phyloP scores from a whole-genome alignment of 306 rosid species.

The Lathyrus tuberosus region DNA sequence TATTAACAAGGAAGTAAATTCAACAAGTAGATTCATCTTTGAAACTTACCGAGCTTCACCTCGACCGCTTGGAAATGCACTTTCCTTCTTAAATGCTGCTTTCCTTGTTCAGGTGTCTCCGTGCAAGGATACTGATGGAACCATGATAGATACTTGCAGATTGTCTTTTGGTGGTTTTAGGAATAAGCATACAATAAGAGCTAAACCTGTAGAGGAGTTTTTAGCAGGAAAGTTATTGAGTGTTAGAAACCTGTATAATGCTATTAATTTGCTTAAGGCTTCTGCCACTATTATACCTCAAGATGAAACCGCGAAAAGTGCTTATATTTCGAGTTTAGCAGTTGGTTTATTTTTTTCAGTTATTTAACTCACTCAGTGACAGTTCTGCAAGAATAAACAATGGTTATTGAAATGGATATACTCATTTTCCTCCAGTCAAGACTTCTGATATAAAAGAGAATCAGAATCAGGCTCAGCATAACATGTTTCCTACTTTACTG shows the following conservation, averaged over 20 bases:
- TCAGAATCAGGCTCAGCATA: too few relatives aligned
- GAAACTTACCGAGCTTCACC: too few relatives aligned
- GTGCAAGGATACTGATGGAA: conserved; percentile 47
- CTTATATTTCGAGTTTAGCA: conserved; percentile 79
- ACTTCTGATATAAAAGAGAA: conserved; percentile 36
- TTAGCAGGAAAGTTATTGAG: conserved; percentile 59
- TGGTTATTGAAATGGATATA: conserved; percentile 35
- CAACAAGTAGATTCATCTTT: too few relatives aligned
- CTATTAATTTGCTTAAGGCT: conserved; percentile 52
- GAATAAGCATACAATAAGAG: conserved; percentile 72
- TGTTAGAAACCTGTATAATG: conserved; percentile 56
- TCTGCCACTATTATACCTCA: conserved; percentile 53
- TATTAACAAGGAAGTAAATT: too few relatives aligned
- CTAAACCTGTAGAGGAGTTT: conserved; percentile 64
- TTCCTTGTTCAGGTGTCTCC: too few relatives aligned
- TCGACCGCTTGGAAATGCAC: too few relatives aligned
- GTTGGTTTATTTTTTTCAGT: conserved; percentile 73
- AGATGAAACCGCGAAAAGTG: conserved; percentile 52
- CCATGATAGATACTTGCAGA: conserved; percentile 53
- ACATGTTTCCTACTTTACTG: conserved; percentile 45
- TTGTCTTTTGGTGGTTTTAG: conserved; percentile 79
- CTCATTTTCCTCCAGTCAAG: not conserved
- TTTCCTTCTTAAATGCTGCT: too few relatives aligned
- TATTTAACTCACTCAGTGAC: conserved; percentile 58
- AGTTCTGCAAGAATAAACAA: conserved; percentile 36